Evolutionary conservation across 2,329 filamentous ascomycete genomes (phyloP).

Genomic region (Aspergillus awamori): DNA sequence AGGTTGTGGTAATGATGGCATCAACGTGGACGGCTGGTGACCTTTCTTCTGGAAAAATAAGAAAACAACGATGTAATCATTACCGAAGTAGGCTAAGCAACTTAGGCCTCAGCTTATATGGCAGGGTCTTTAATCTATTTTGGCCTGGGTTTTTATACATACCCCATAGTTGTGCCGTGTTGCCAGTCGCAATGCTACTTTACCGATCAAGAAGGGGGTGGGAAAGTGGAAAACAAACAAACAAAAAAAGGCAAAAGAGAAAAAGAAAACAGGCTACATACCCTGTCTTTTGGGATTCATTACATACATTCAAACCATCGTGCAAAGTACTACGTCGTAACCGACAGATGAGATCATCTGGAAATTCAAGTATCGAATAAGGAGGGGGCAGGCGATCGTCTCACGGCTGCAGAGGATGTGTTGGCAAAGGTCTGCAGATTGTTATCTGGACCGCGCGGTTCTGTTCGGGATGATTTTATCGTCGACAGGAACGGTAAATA

Average conservation of each 20-base stretch:
- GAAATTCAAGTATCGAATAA: slow-evolving; percentile 2
- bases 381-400: slow-evolving; percentile 12
- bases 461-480: background rate
- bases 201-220: too few species aligned
- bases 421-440: slow-evolving; percentile 32
- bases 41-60: background rate
- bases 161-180: background rate
- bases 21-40: background rate
- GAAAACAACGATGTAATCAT: background rate
- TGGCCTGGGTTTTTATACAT: background rate
- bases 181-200: too few species aligned
- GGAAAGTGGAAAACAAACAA: background rate
- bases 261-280: slow-evolving; percentile 11
- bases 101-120: background rate
- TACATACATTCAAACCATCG: background rate
- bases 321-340: slow-evolving; percentile 2
- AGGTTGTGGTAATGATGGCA: background rate
- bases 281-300: slow-evolving; percentile 1
- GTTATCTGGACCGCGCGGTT: slow-evolving; percentile 20
- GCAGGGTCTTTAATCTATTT: background rate
- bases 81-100: background rate
- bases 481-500: background rate
- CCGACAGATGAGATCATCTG: slow-evolving; percentile 12
- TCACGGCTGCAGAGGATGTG: slow-evolving; percentile 28
- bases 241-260: background rate